These are phyloP conservation scores for Piloderma croceum DNA, from an alignment of 768 basidiomycete genomes.

Conservation along the genomic window DNA sequence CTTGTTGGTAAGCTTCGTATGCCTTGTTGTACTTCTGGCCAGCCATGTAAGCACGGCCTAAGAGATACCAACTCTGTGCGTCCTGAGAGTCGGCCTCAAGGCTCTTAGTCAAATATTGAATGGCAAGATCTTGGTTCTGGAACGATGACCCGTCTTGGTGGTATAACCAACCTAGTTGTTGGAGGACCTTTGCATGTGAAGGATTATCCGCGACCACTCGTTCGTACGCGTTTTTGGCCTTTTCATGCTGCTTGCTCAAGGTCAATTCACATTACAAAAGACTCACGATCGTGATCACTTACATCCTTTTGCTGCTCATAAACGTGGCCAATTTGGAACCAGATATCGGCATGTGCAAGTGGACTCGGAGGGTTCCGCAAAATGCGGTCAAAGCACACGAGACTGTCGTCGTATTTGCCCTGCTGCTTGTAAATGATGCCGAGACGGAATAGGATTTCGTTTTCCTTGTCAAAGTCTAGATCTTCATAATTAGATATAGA, in stretches of 20 bases:
- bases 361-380: constrained; percentile 93
- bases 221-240: constrained; percentile 93
- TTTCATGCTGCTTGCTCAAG: constrained; percentile 54
- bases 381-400: constrained; percentile 94
- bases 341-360: constrained; percentile 94
- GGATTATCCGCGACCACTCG: constrained; percentile 92
- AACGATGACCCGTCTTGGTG: constrained; percentile 93
- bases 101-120: constrained; percentile 88
- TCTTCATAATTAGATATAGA: constrained; percentile 26
- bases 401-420: constrained; percentile 82
- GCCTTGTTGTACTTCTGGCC: constrained; percentile 99
- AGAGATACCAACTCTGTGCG: constrained; percentile 97
- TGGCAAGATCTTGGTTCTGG: constrained; percentile 93
- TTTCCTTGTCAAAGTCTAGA: constrained; percentile 93
- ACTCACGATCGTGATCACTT: constrained; percentile 17
- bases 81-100: constrained; percentile 94
- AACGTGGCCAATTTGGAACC: constrained; percentile 99
- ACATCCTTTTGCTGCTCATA: constrained; percentile 97
- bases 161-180: constrained; percentile 97
- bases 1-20: constrained; percentile 98
- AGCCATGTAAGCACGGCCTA: constrained; percentile 98
- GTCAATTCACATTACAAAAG: background rate
- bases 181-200: constrained; percentile 91
- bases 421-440: constrained; percentile 99
- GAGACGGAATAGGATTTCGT: constrained; percentile 95